Conservation (phyloP, 495 filamentous ascomycete species). For the Trichoderma virens region DNA sequence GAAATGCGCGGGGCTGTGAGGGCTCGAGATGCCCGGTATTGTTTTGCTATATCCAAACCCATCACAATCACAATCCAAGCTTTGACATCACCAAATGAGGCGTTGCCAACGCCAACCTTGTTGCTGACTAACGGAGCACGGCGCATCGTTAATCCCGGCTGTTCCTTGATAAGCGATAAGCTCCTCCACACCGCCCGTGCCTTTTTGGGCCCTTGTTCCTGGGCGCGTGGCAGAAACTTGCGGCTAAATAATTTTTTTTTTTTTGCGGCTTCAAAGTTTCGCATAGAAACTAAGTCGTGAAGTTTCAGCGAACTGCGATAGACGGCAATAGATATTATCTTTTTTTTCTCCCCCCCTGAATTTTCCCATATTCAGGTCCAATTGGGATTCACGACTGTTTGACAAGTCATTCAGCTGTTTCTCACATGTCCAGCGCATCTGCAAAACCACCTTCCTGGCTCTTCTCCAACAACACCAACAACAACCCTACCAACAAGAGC, state of each 20-base stretch:
- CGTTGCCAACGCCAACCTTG: constrained; percentile 3
- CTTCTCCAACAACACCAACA: constrained; percentile 33
- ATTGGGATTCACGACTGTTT: neutral
- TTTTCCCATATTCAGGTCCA: neutral
- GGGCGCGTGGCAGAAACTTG: neutral
- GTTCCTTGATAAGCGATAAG: neutral
- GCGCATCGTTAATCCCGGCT: neutral
- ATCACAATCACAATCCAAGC: no score
- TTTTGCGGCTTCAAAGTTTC: neutral
- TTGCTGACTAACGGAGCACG: neutral
- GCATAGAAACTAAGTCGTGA: neutral
- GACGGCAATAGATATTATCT: neutral
- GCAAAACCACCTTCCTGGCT: constrained; percentile 37
- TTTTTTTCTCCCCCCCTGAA: no score
- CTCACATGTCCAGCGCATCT: constrained; percentile 23
- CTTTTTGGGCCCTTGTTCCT: neutral
- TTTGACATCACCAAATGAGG: no score
- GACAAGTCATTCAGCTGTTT: neutral
- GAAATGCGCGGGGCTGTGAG: no score
- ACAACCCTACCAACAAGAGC: constrained; percentile 8
- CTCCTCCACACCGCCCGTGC: neutral
- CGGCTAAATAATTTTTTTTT: constrained; percentile 10
- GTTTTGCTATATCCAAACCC: no score
- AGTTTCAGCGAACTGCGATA: neutral
- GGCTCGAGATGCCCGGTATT: no score